Base-by-base conservation (phyloP, 1,139 yeast species). In the Suhomyces maxii region DNA sequence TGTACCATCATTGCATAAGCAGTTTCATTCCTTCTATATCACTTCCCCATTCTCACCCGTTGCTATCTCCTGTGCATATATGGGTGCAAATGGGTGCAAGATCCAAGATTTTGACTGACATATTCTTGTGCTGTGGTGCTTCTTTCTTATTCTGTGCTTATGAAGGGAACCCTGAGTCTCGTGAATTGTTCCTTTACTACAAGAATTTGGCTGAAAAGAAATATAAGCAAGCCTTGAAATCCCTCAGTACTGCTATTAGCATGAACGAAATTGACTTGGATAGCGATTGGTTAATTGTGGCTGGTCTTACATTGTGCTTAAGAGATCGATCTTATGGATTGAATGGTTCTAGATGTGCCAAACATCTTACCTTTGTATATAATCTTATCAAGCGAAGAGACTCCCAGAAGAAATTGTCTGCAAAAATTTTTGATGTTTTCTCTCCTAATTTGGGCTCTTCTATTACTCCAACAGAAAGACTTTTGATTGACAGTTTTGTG, bases 41-140 rank as follows among this genome's bases (percentile, higher is more conserved):
- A 0, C 73, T 77, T 0, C 77, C 73, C 38, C 63, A 66, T 34
- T 63, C 78, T 0, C 79, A 73, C 50, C 67, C 71, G 1, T 55
- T 64, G 14, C 57, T 75, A 6, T 71, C 75, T 3, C 76, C 79
- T 0, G 64, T 60, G 3, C 51, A 48, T 26, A 41, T 54, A 2
- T 54, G 54, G 55, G 55, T 52, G 14, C 49, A 49, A 31, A 40
- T 54, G 11, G 68, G 73, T 0, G 62, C 68, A 7, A 53, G 56
- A 11, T 63, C 71, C 13, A 50, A 55, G 2, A 57, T 68, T 2
- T 52, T 71, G 38, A 56, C 66, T 18, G 68, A 65, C 39, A 63
- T 72, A 5, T 67, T 69, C 14, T 57, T 60, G 40, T 68, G 73
- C 11, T 69, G 75, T 55, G 77, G 77, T 6, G 68, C 71, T 3